Conservation (phyloP, 2,329 filamentous ascomycete genomes). For the Monosporascus sp. region DNA sequence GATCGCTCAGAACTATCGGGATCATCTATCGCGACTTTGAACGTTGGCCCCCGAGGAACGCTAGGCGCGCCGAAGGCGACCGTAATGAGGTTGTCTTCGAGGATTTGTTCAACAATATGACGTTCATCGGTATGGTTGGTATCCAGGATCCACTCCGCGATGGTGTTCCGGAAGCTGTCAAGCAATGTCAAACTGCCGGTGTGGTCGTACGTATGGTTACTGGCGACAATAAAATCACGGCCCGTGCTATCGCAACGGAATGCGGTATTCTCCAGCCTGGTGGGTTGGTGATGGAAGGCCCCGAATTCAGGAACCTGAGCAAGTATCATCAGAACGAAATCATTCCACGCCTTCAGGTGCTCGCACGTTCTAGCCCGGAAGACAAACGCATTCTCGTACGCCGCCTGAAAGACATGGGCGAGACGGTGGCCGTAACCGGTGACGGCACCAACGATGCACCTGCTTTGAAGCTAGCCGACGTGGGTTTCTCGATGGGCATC, state of each 20-base stretch:
- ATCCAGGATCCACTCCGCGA: slow-evolving; percentile 76
- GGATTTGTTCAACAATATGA: slow-evolving; percentile 61
- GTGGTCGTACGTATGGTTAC: slow-evolving; percentile 83
- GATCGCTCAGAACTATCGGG: slow-evolving; percentile 79
- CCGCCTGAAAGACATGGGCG: slow-evolving; percentile 64
- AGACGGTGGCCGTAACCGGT: slow-evolving; percentile 77
- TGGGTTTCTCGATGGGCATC: slow-evolving; percentile 83
- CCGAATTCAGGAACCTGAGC: slow-evolving; percentile 68
- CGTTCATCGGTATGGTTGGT: slow-evolving; percentile 65
- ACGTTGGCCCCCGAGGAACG: slow-evolving; percentile 70
- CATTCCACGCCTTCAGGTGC: slow-evolving; percentile 63
- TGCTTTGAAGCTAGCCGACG: slow-evolving; percentile 73
- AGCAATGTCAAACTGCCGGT: slow-evolving; percentile 67
- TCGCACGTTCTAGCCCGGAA: slow-evolving; percentile 69
- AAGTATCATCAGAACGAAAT: slow-evolving; percentile 60
- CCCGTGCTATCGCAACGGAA: slow-evolving; percentile 71
- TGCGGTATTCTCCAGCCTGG: slow-evolving; percentile 67
- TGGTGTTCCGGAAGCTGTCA: slow-evolving; percentile 69
- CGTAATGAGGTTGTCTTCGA: slow-evolving; percentile 60
- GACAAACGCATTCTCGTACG: slow-evolving; percentile 71
- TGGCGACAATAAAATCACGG: slow-evolving; percentile 75
- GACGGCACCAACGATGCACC: slow-evolving; percentile 82
- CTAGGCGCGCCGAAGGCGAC: slow-evolving; percentile 48
- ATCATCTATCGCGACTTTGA: slow-evolving; percentile 80
- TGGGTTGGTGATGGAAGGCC: slow-evolving; percentile 71